Evolutionary conservation across 2,329 filamentous ascomycete genomes (phyloP).

Genomic region (Fusarium clavum): DNA sequence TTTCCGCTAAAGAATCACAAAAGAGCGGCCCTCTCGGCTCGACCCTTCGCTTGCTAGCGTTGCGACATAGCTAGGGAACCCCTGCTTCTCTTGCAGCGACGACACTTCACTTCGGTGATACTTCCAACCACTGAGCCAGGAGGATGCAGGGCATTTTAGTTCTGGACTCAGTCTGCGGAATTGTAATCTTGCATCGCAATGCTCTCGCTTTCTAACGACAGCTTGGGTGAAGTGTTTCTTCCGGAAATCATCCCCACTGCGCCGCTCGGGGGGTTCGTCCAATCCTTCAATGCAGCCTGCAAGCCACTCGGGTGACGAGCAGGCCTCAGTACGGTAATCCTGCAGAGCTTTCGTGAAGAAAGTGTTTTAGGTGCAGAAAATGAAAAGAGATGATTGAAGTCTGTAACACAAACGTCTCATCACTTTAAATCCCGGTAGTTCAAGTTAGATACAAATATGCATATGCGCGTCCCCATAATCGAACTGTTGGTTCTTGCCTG

Average conservation of each 20-base stretch:
- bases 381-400: neutral
- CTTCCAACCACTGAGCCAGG: neutral
- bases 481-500: neutral
- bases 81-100: neutral
- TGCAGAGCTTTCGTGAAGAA: neutral
- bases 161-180: neutral
- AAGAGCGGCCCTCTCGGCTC: neutral
- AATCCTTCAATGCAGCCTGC: neutral
- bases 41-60: slow-evolving; percentile 3
- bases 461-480: neutral
- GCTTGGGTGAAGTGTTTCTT: neutral
- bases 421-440: neutral
- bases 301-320: neutral
- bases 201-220: neutral
- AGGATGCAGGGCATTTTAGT: accelerated
- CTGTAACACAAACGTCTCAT: slow-evolving; percentile 8
- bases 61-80: neutral
- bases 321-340: neutral
- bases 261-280: neutral
- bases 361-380: neutral
- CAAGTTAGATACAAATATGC: slow-evolving; percentile 18
- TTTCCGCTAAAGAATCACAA: neutral
- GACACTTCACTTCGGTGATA: neutral
- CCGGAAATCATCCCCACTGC: neutral
- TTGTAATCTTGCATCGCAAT: too few relatives aligned